A percentile compares a stretch with the other conserved stretches of the same genome.
Conservation (phyloP, 2,329 filamentous ascomycete genomes). For the Penicillium sp. region DNA sequence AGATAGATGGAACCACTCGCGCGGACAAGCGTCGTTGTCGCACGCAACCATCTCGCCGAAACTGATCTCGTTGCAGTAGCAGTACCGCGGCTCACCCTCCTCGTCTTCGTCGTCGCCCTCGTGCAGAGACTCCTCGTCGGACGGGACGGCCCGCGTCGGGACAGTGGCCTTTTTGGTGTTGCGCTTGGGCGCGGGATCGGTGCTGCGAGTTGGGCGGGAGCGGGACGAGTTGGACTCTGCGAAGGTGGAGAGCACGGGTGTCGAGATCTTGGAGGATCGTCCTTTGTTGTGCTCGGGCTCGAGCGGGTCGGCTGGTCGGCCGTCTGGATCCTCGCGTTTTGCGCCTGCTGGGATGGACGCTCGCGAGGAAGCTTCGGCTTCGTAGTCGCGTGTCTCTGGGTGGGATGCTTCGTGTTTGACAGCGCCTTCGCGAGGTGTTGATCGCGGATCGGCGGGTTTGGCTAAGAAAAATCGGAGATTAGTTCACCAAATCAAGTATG, state of each 20-base stretch:
- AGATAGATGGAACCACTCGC: slow-evolving; percentile 80
- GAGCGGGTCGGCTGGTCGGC: slow-evolving; percentile 29
- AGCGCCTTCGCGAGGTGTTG: slow-evolving; percentile 50
- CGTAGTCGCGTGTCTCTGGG: slow-evolving; percentile 31
- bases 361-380: slow-evolving; percentile 22
- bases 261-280: slow-evolving; percentile 42
- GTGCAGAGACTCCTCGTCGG: slow-evolving; percentile 43
- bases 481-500: slow-evolving; percentile 8
- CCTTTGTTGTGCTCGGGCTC: slow-evolving; percentile 39
- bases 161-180: slow-evolving; percentile 35
- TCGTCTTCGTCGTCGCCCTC: slow-evolving; percentile 62
- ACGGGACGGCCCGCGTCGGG: slow-evolving; percentile 29
- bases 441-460: slow-evolving; percentile 51
- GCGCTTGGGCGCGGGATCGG: slow-evolving; percentile 36
- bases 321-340: slow-evolving; percentile 39
- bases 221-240: slow-evolving; percentile 34
- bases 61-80: slow-evolving; percentile 75
- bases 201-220: slow-evolving; percentile 37
- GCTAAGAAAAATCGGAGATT: slow-evolving; percentile 26
- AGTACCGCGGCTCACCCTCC: slow-evolving; percentile 70
- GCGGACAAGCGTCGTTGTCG: slow-evolving; percentile 67
- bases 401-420: slow-evolving; percentile 37
- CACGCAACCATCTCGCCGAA: slow-evolving; percentile 85
- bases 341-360: slow-evolving; percentile 21
- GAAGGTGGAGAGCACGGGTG: slow-evolving; percentile 39